These are phyloP conservation scores for Xylaria bambusicola DNA, from an alignment of 495 filamentous ascomycete species.

Conservation along the genomic window DNA sequence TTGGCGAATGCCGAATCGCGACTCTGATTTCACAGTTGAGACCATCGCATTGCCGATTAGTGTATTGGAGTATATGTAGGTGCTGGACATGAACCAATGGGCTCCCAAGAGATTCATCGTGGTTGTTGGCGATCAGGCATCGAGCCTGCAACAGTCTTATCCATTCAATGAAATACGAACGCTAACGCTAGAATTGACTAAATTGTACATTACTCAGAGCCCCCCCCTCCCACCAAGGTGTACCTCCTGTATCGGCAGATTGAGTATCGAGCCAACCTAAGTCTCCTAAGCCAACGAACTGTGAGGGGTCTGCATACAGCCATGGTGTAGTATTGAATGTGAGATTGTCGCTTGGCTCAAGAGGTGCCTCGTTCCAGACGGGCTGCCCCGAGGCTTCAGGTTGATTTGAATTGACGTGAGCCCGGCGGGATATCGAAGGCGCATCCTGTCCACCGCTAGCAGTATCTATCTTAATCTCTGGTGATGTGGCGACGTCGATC, in stretches of 20 bases:
- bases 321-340: slow-evolving; percentile 48
- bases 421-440: slow-evolving; percentile 37
- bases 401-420: slow-evolving; percentile 26
- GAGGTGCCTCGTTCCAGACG: slow-evolving; percentile 21
- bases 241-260: slow-evolving; percentile 39
- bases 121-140: not conserved
- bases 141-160: not conserved
- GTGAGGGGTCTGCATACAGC: slow-evolving; percentile 48
- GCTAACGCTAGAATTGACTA: slow-evolving; percentile 22
- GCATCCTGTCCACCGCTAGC: slow-evolving; percentile 47
- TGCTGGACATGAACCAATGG: not conserved
- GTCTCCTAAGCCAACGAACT: slow-evolving; percentile 45
- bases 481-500: slow-evolving; percentile 48
- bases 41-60: too few species aligned
- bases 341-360: slow-evolving; percentile 47
- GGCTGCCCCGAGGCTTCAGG: slow-evolving; percentile 28
- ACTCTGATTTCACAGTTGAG: too few species aligned
- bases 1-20: not conserved
- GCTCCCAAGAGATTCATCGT: not conserved
- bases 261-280: slow-evolving; percentile 41
- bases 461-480: slow-evolving; percentile 47
- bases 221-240: slow-evolving; percentile 51
- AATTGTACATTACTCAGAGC: slow-evolving; percentile 35
- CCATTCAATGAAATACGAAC: not conserved
- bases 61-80: too few species aligned